phyloP scores from a whole-genome alignment of 345 rosid species.

The Raphanus raphanistrum region DNA sequence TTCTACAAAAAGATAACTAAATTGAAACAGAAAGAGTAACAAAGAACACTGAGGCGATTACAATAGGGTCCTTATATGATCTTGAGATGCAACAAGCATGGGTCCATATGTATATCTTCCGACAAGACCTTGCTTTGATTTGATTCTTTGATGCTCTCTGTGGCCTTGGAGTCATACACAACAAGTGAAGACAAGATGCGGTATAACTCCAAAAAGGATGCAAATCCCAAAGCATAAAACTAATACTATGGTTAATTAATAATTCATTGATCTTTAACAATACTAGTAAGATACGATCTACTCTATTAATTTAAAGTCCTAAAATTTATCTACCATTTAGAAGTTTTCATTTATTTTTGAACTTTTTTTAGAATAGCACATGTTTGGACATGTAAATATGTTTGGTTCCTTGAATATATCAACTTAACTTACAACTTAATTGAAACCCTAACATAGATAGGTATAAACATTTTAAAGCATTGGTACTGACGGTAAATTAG shows the following conservation, averaged over 20 bases:
- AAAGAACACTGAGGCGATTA: constrained; percentile 6
- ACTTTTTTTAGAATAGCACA: too few relatives aligned
- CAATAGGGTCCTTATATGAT: constrained; percentile 27
- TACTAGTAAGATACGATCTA: background rate
- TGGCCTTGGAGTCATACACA: constrained; percentile 28
- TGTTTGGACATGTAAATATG: too few relatives aligned
- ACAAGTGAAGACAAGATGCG: constrained; percentile 20
- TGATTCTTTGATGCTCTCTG: constrained; percentile 39
- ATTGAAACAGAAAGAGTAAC: background rate
- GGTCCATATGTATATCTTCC: constrained; percentile 40
- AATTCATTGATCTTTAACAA: background rate
- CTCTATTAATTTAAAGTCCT: too few relatives aligned
- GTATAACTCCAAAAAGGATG: constrained; percentile 28
- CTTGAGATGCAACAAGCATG: constrained; percentile 26
- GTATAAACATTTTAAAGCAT: background rate
- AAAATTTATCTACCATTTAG: too few relatives aligned
- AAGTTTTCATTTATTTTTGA: too few relatives aligned
- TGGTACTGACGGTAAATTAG: background rate
- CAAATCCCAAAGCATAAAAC: constrained; percentile 25
- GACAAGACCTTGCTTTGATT: constrained; percentile 33
- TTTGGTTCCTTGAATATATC: too few relatives aligned
- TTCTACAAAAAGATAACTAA: too few relatives aligned
- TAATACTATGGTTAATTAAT: background rate
- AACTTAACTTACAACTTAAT: too few relatives aligned
- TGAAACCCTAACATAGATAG: background rate